Evolutionary conservation across 495 filamentous ascomycete species (phyloP), one percentile per base, ranked within the genome.

Genomic region (Trichoderma gamsii): DNA sequence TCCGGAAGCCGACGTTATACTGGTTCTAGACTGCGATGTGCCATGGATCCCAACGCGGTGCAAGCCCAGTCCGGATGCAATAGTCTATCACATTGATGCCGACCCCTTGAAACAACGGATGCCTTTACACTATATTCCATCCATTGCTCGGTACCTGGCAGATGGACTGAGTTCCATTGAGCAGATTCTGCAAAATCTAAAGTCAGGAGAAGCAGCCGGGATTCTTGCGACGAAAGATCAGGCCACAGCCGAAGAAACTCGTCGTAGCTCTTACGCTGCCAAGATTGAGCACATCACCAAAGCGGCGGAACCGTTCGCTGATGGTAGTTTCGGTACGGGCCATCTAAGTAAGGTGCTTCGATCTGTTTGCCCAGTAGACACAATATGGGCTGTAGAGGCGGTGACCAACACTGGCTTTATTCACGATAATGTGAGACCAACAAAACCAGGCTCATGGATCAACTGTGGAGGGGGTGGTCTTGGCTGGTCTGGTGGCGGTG

Each of bases 71-170:
- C 44, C 69, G 2, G 52, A 52, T 8, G 76, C 76, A 1, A 43
- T 66, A 23, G 71, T 77, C 38, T 73, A 69, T 59, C 74, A 76
- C 59, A 71, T 77, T 51, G 76, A 77, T 68, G 68, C 70, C 44
- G 76, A 77, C 65, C 73, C 76, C 12, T 66, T 72, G 27, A 76
- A 76, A 65, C 70, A 61, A 25, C 35, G 35, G 27, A 93, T 93
- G 78, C 89, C 90, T 4, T 78, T 89, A 59, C 90, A 89, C 76
- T 94, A 95, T 71, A 82, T 93, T 64, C 79, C 85, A 65, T 88
- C 89, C 23, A 82, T 88, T 65, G 83, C 83, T 6, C 84, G 90
- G 16, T 93, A 90, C 78, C 85, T 87, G 46, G 90, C 88, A 3
- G 89, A 93, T 70, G 83, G 86, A 18, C 81, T 79, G 25, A 90